phyloP scores from a whole-genome alignment of 768 basidiomycete species.

The Termitomyces sp. region DNA sequence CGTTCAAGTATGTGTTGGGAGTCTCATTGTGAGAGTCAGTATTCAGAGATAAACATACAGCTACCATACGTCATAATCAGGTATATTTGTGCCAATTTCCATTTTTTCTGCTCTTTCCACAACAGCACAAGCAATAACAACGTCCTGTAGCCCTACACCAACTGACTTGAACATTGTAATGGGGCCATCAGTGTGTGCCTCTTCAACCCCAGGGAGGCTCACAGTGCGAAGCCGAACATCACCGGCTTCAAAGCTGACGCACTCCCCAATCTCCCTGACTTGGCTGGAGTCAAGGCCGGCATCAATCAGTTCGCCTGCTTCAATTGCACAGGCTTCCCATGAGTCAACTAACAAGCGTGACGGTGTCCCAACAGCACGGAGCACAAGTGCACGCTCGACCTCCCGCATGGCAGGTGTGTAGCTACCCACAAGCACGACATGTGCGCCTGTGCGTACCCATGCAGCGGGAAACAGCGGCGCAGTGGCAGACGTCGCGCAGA shows the following conservation, averaged over 20 bases:
- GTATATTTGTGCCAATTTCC: slow-evolving; percentile 44
- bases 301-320: slow-evolving; percentile 79
- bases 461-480: slow-evolving; percentile 62
- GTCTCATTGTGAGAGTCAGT: too few species aligned
- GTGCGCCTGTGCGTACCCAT: slow-evolving; percentile 57
- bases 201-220: slow-evolving; percentile 4
- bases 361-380: slow-evolving; percentile 33
- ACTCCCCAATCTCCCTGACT: slow-evolving; percentile 66
- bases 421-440: slow-evolving; percentile 75
- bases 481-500: slow-evolving; percentile 73
- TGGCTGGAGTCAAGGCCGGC: slow-evolving; percentile 32
- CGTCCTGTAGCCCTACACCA: slow-evolving; percentile 83
- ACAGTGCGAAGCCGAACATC: slow-evolving; percentile 1
- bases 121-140: slow-evolving; percentile 69
- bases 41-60: too few species aligned
- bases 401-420: slow-evolving; percentile 82
- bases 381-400: slow-evolving; percentile 52
- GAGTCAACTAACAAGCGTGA: slow-evolving; percentile 67
- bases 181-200: not conserved
- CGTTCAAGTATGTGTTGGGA: too few species aligned
- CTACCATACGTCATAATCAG: slow-evolving; percentile 32
- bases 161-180: slow-evolving; percentile 82
- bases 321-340: slow-evolving; percentile 55
- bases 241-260: slow-evolving; percentile 28
- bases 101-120: slow-evolving; percentile 52